Conservation (phyloP, 2,329 filamentous ascomycete genomes). For the Cladosporium colombiae region DNA sequence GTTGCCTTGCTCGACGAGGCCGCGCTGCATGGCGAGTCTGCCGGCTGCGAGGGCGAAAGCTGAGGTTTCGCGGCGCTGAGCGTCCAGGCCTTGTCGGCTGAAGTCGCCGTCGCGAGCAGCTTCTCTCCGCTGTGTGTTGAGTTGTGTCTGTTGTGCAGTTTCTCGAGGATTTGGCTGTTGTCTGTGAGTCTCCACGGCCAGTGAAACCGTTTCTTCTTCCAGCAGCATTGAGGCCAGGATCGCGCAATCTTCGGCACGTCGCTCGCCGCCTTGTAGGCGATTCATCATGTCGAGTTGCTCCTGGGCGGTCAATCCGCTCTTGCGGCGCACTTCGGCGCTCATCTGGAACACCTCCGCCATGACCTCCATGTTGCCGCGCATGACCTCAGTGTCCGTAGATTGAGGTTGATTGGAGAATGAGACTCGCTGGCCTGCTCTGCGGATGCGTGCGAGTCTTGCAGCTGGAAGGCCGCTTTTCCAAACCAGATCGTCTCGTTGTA, state of each 20-base stretch:
- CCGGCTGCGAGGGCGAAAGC: slow-evolving; percentile 33
- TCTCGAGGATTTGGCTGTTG: slow-evolving; percentile 16
- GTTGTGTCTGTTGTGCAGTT: background rate
- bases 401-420: slow-evolving; percentile 18
- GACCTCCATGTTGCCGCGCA: slow-evolving; percentile 29
- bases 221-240: slow-evolving; percentile 30
- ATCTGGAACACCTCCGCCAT: slow-evolving; percentile 36
- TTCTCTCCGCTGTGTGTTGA: slow-evolving; percentile 19
- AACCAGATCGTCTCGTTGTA: slow-evolving; percentile 14
- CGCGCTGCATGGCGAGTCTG: slow-evolving; percentile 31
- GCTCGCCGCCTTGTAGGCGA: slow-evolving; percentile 31
- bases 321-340: slow-evolving; percentile 30
- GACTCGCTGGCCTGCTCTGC: slow-evolving; percentile 7
- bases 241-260: slow-evolving; percentile 26
- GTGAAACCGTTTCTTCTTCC: slow-evolving; percentile 23
- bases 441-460: slow-evolving; percentile 5
- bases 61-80: slow-evolving; percentile 30
- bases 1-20: slow-evolving; percentile 5
- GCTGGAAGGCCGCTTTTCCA: slow-evolving; percentile 11
- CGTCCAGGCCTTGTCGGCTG: slow-evolving; percentile 33
- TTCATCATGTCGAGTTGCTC: slow-evolving; percentile 33
- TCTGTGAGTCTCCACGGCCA: slow-evolving; percentile 26
- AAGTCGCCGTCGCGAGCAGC: slow-evolving; percentile 33
- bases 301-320: slow-evolving; percentile 25
- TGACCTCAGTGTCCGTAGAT: slow-evolving; percentile 12